Conservation (phyloP, 176 grass and related monocot genomes). For the Hyparrhenia diplandra region DNA sequence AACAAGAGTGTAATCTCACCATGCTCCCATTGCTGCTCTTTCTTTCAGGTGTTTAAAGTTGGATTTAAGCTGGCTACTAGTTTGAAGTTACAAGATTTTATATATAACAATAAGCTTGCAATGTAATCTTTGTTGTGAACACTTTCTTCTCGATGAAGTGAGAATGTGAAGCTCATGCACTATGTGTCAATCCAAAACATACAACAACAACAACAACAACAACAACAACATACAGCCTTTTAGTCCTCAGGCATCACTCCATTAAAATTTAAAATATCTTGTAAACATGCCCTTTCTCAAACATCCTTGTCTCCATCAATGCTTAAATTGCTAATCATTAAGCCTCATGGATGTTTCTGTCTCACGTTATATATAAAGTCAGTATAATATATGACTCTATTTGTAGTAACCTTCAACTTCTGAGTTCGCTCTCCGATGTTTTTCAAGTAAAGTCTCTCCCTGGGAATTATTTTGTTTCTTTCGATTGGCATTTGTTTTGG, state of each 20-base stretch:
- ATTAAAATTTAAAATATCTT: not conserved
- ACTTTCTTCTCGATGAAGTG: not conserved
- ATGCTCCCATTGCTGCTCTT: not conserved
- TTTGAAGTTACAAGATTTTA: constrained; percentile 1
- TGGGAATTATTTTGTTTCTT: not conserved
- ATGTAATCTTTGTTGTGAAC: not conserved
- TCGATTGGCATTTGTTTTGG: not conserved
- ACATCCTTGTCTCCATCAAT: not conserved
- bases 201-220: no score
- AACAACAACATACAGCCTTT: no score
- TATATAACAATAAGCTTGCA: not conserved
- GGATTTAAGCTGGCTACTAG: not conserved
- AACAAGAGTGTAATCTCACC: not conserved
- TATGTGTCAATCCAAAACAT: no score
- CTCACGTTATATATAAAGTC: not conserved
- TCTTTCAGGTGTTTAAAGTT: not conserved
- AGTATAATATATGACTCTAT: not conserved
- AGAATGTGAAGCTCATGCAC: not conserved
- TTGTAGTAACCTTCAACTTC: not conserved
- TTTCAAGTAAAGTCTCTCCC: not conserved
- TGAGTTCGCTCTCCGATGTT: not conserved
- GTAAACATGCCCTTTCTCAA: not conserved
- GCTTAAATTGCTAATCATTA: not conserved
- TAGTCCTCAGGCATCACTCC: no score
- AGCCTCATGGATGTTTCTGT: not conserved